Evolutionary conservation across 768 basidiomycete species (phyloP).

Genomic region (Macrolepiota dolichaula): DNA sequence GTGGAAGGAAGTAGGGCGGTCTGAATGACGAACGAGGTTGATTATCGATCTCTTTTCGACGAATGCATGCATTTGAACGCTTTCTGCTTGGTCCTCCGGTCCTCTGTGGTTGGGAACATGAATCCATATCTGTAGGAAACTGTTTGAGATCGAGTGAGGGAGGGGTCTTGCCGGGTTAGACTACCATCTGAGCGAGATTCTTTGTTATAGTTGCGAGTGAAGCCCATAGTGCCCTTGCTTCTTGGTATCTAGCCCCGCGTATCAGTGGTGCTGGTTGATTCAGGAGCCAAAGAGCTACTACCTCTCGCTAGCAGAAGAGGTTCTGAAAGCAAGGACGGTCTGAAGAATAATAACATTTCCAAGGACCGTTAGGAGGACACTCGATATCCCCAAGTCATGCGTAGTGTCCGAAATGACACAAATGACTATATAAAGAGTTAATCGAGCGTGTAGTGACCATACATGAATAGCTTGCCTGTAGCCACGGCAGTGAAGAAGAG

Average conservation of each 20-base stretch:
- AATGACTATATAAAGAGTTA: not conserved
- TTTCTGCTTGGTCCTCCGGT: not conserved
- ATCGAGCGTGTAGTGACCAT: not conserved
- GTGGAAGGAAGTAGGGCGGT: not conserved
- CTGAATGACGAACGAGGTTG: not conserved
- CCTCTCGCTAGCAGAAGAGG: not conserved
- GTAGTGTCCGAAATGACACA: not conserved
- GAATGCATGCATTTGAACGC: not conserved
- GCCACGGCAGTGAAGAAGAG: not conserved
- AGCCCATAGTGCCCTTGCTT: not conserved
- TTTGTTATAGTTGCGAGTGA: not conserved
- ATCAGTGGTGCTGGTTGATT: not conserved
- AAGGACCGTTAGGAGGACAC: not conserved
- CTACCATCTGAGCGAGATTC: not conserved
- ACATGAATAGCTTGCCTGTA: not conserved
- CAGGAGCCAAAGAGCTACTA: not conserved
- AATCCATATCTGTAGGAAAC: not conserved
- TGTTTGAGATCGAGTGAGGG: not conserved
- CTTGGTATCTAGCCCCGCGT: not conserved
- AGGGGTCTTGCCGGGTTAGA: not conserved
- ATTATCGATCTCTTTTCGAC: not conserved
- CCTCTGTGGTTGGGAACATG: slow-evolving; percentile 19
- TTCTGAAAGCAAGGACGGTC: not conserved
- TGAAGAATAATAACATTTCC: not conserved
- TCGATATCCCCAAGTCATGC: not conserved